phyloP scores from a whole-genome alignment of 441 rosid species.

The Erodium trifolium region DNA sequence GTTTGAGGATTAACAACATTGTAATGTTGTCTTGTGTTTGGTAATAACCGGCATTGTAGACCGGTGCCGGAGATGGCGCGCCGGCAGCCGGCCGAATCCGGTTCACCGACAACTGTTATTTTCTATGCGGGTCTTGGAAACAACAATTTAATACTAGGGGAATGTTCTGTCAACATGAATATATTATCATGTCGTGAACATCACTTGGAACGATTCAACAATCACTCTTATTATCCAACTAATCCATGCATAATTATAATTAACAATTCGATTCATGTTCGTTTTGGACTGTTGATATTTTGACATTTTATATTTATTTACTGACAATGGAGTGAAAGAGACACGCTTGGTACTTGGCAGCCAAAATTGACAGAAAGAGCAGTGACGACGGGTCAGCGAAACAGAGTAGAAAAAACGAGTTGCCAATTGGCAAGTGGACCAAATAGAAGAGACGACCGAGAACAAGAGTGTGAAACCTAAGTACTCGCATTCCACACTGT shows the following conservation, averaged over 20 bases:
- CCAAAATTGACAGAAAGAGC: neutral
- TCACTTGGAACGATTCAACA: neutral
- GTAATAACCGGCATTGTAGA: neutral
- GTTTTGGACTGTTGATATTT: neutral
- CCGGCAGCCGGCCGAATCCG: neutral
- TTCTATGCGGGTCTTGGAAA: neutral
- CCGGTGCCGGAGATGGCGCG: neutral
- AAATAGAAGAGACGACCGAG: neutral
- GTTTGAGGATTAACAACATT: neutral
- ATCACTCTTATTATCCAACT: neutral
- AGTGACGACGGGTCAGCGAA: neutral
- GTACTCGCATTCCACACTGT: neutral
- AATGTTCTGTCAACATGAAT: neutral
- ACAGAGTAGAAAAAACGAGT: neutral
- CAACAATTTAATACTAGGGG: neutral
- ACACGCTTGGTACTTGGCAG: neutral
- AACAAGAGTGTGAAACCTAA: neutral
- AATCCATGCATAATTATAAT: neutral
- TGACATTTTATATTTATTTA: neutral
- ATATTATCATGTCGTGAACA: neutral
- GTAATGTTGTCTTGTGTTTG: neutral
- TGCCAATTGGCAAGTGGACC: slow-evolving; percentile 1
- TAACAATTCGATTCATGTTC: neutral
- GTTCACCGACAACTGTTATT: neutral
- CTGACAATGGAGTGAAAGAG: neutral